phyloP scores from a whole-genome alignment of 2,329 filamentous ascomycete genomes.

The Aureobasidium namibiae region DNA sequence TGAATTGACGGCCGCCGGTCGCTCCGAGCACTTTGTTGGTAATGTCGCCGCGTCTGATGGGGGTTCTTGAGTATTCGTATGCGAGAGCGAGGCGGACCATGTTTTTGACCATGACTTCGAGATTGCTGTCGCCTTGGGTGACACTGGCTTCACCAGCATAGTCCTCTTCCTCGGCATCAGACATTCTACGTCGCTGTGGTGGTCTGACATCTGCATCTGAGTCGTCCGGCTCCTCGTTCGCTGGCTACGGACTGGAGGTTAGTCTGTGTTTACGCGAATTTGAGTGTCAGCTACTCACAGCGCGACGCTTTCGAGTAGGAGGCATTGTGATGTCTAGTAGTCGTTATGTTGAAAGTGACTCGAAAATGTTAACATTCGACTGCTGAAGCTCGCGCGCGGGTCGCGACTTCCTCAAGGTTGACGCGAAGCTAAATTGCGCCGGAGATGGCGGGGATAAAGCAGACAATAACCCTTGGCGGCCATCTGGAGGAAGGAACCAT shows the following conservation, averaged over 20 bases:
- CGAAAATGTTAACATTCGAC: not conserved
- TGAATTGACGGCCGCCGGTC: constrained; percentile 63
- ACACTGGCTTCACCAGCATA: constrained; percentile 16
- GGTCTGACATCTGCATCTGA: constrained; percentile 21
- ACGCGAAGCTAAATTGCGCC: not conserved
- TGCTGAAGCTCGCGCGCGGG: not conserved
- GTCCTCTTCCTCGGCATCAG: constrained; percentile 14
- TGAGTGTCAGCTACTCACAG: constrained; percentile 15
- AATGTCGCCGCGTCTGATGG: constrained; percentile 52
- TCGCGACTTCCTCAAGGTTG: constrained; percentile 1
- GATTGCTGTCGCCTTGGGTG: constrained; percentile 22
- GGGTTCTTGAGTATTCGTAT: constrained; percentile 51
- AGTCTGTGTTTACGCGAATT: not conserved
- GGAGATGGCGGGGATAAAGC: not conserved
- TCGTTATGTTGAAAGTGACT: not conserved
- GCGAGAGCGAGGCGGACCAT: constrained; percentile 54
- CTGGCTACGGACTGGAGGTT: not conserved
- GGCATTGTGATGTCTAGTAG: not conserved
- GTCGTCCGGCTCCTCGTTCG: constrained; percentile 20
- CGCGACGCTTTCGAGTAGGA: constrained; percentile 20
- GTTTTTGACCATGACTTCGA: constrained; percentile 48
- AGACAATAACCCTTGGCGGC: constrained; percentile 1
- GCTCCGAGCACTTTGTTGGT: constrained; percentile 61
- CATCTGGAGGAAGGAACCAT: not conserved
- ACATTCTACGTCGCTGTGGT: constrained; percentile 22